These are phyloP conservation scores for Conringia planisiliqua DNA, from an alignment of 345 rosid species.

Conservation along the genomic window DNA sequence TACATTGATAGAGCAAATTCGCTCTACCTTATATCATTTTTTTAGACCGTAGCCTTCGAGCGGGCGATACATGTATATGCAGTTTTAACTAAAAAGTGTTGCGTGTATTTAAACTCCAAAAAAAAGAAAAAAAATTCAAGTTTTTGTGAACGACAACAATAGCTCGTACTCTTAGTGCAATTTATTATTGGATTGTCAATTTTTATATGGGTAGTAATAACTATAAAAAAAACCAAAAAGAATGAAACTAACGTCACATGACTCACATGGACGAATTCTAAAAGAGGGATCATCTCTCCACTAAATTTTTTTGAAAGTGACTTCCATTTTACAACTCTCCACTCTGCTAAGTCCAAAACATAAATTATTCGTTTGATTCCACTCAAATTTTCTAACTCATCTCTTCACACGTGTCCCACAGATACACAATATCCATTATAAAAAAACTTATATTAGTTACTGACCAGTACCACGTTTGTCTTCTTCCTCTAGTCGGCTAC, in stretches of 20 bases:
- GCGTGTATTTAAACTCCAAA: neutral
- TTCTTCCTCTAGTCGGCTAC: neutral
- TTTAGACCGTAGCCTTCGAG: neutral
- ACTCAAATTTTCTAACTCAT: neutral
- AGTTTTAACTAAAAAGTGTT: neutral
- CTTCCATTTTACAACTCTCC: slow-evolving; percentile 5
- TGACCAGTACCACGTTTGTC: neutral
- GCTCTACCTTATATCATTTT: neutral
- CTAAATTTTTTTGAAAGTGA: neutral
- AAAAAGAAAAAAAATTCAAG: too few relatives aligned
- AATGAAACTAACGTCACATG: slow-evolving; percentile 10
- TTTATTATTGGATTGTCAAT: neutral
- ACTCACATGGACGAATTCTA: neutral
- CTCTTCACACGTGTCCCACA: slow-evolving; percentile 13
- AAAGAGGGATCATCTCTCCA: neutral
- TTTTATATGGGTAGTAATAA: neutral
- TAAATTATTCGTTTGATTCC: neutral
- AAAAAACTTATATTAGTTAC: neutral
- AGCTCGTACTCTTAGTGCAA: neutral
- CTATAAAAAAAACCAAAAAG: neutral
- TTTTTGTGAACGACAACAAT: too few relatives aligned
- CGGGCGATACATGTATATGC: neutral
- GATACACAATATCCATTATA: neutral
- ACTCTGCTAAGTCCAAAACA: neutral
- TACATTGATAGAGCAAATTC: neutral